These are phyloP conservation scores for Glonium stellatum DNA, from an alignment of 495 filamentous ascomycete species.

Conservation along the genomic window DNA sequence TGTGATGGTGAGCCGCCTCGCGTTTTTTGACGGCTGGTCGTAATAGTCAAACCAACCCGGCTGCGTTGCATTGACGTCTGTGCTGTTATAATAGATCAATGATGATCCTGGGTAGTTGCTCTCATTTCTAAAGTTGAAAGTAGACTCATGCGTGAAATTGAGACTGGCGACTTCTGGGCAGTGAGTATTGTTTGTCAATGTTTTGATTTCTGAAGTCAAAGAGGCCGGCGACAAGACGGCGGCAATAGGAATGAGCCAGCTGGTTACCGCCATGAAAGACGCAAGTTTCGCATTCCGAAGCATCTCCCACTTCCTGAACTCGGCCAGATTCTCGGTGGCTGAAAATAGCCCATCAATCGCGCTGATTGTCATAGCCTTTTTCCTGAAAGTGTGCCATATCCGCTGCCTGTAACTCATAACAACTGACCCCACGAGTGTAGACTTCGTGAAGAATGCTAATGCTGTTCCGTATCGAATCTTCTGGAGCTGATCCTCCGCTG, in stretches of 20 bases:
- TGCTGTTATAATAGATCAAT: slow-evolving; percentile 35
- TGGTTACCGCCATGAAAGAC: slow-evolving; percentile 36
- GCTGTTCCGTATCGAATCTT: slow-evolving; percentile 38
- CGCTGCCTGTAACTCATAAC: slow-evolving; percentile 37
- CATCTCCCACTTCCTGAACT: slow-evolving; percentile 35
- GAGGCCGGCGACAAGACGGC: slow-evolving; percentile 38
- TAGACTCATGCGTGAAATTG: slow-evolving; percentile 29
- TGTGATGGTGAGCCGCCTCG: slow-evolving; percentile 26
- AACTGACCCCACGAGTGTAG: slow-evolving; percentile 35
- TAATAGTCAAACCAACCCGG: slow-evolving; percentile 32
- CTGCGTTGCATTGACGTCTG: slow-evolving; percentile 23
- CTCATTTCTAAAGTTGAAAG: slow-evolving; percentile 25
- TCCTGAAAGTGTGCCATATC: slow-evolving; percentile 38
- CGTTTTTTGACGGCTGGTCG: slow-evolving; percentile 34
- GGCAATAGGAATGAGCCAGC: slow-evolving; percentile 40
- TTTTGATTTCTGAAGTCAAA: slow-evolving; percentile 31
- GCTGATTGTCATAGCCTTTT: slow-evolving; percentile 32
- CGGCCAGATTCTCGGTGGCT: slow-evolving; percentile 36
- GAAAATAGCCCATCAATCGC: slow-evolving; percentile 38
- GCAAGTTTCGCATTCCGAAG: slow-evolving; percentile 36
- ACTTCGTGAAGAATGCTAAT: slow-evolving; percentile 39
- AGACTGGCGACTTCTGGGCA: slow-evolving; percentile 29
- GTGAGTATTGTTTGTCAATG: slow-evolving; percentile 5
- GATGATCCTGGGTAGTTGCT: slow-evolving; percentile 28
- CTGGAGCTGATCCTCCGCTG: slow-evolving; percentile 32